A percentile compares a stretch with the other conserved stretches of the same genome.
phyloP scores from a whole-genome alignment of 2,329 filamentous ascomycete species.

The Niveomyces coronatus region DNA sequence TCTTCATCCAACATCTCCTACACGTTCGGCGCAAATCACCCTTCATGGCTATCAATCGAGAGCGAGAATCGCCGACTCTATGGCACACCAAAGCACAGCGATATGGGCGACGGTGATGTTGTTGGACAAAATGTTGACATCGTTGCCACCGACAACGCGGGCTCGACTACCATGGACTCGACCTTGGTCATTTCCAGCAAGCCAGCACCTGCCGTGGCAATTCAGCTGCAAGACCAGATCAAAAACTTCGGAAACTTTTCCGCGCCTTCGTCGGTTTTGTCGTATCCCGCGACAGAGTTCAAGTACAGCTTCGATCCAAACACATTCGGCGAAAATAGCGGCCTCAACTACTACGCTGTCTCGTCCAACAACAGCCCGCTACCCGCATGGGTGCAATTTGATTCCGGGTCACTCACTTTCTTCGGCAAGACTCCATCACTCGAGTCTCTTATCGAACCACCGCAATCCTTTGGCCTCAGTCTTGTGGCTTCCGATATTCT shows the following conservation, averaged over 20 bases:
- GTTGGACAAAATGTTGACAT: constrained; percentile 54
- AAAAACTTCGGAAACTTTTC: constrained; percentile 47
- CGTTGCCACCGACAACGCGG: constrained; percentile 57
- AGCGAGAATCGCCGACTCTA: constrained; percentile 52
- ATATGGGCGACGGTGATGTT: constrained; percentile 37
- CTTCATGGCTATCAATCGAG: constrained; percentile 67
- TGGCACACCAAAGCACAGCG: constrained; percentile 53
- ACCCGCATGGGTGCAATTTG: constrained; percentile 76
- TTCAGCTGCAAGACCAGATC: constrained; percentile 50
- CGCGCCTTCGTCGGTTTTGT: constrained; percentile 47
- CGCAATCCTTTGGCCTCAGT: constrained; percentile 61
- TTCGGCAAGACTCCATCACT: constrained; percentile 59
- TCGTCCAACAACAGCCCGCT: constrained; percentile 70
- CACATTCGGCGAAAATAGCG: constrained; percentile 52
- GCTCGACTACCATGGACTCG: constrained; percentile 52
- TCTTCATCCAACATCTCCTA: constrained; percentile 57
- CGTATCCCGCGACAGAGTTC: constrained; percentile 43
- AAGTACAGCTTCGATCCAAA: constrained; percentile 41
- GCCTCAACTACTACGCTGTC: constrained; percentile 65
- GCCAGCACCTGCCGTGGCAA: constrained; percentile 40
- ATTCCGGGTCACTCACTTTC: constrained; percentile 53
- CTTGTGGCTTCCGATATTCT: constrained; percentile 69
- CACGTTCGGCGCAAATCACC: constrained; percentile 49
- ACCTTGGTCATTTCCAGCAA: constrained; percentile 60
- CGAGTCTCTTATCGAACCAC: constrained; percentile 51